These are phyloP conservation scores for Catunica adiposa DNA, from an alignment of 2,329 filamentous ascomycete species.

Conservation along the genomic window DNA sequence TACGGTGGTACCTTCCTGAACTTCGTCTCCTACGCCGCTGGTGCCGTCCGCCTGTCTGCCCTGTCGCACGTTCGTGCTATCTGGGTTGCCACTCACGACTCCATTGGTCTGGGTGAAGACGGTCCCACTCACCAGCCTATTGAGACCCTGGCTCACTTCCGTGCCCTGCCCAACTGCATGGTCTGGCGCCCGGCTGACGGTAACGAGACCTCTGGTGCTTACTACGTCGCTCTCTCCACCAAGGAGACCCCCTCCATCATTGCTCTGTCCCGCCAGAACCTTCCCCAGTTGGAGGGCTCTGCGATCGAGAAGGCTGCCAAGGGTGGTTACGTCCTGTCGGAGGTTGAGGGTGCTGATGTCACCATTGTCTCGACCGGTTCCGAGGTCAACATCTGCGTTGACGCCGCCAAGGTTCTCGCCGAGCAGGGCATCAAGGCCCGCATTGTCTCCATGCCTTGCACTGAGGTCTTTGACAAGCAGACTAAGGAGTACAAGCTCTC, in stretches of 20 bases:
- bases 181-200: constrained; percentile 97
- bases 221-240: constrained; percentile 85
- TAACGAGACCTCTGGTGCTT: constrained; percentile 94
- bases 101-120: constrained; percentile 96
- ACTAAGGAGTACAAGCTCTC: constrained; percentile 86
- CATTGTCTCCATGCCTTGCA: constrained; percentile 90
- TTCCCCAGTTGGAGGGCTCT: constrained; percentile 91
- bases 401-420: constrained; percentile 79
- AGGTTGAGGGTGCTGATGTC: constrained; percentile 67
- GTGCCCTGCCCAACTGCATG: constrained; percentile 96
- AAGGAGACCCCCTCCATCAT: constrained; percentile 84
- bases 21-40: constrained; percentile 96
- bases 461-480: constrained; percentile 91
- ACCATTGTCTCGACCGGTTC: constrained; percentile 91
- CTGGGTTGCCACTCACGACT: constrained; percentile 97
- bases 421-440: constrained; percentile 77
- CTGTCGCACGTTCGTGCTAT: constrained; percentile 82
- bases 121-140: constrained; percentile 98
- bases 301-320: constrained; percentile 79
- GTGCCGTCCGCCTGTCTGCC: constrained; percentile 83
- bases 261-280: constrained; percentile 91
- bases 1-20: constrained; percentile 96
- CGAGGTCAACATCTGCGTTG: constrained; percentile 84
- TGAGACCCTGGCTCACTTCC: constrained; percentile 96
- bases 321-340: constrained; percentile 84